A percentile compares a stretch with the other conserved stretches of the same genome.
Conservation (phyloP, 176 grass and related monocot genomes). For the Aegilops bicornis region DNA sequence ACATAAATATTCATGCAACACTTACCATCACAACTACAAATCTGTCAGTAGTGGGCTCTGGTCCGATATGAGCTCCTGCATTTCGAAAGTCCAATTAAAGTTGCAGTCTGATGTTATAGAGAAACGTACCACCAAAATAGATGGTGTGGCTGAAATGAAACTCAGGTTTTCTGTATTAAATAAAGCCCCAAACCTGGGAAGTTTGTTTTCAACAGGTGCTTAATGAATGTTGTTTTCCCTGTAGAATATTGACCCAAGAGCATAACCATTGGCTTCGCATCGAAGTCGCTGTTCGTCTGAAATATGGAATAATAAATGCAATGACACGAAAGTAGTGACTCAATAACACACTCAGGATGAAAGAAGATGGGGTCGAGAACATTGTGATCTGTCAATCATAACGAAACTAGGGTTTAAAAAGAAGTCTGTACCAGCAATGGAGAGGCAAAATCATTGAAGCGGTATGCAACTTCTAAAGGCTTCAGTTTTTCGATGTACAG, state of each 20-base stretch:
- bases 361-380: neutral
- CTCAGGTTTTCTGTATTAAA: neutral
- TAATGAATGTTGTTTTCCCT: constrained; percentile 95
- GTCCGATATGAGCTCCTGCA: constrained; percentile 92
- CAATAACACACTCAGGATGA: neutral
- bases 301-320: constrained; percentile 25
- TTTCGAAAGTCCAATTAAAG: neutral
- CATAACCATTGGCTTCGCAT: constrained; percentile 95
- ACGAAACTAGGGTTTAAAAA: neutral
- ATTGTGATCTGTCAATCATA: neutral
- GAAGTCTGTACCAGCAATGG: constrained; percentile 68
- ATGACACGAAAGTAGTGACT: neutral
- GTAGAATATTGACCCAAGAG: constrained; percentile 96
- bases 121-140: neutral
- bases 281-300: constrained; percentile 88
- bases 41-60: constrained; percentile 93
- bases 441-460: constrained; percentile 74
- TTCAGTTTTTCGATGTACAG: constrained; percentile 94
- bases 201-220: constrained; percentile 69
- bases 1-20: constrained; percentile 3
- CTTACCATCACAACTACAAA: constrained; percentile 96
- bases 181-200: constrained; percentile 72
- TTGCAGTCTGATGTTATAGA: constrained; percentile 8
- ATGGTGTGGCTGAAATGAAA: neutral
- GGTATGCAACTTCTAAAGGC: constrained; percentile 79